phyloP scores from a whole-genome alignment of 495 filamentous ascomycete genomes.

The Neurospora sp. region DNA sequence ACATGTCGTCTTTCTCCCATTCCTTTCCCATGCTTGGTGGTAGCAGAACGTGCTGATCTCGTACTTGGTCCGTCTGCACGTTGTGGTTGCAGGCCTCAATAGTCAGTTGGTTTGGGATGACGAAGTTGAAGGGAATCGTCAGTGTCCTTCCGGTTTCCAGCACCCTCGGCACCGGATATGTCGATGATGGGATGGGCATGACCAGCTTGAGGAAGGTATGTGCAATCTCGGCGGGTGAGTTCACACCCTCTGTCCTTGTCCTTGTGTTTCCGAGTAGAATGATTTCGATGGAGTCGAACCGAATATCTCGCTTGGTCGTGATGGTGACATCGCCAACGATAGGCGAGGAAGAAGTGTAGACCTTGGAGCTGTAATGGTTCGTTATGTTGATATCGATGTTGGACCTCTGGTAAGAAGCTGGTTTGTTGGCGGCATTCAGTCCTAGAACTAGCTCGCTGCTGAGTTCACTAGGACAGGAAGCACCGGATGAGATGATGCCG shows the following conservation, averaged over 20 bases:
- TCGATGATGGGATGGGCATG: constrained; percentile 63
- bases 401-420: constrained; percentile 18
- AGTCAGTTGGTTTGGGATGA: constrained; percentile 65
- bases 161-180: constrained; percentile 61
- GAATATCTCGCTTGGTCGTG: constrained; percentile 48
- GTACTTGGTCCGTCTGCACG: constrained; percentile 44
- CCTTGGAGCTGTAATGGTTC: constrained; percentile 36
- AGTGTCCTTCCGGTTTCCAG: constrained; percentile 58
- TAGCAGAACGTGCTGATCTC: constrained; percentile 63
- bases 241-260: constrained; percentile 32
- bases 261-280: constrained; percentile 58
- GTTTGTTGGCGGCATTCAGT: background rate
- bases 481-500: background rate
- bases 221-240: constrained; percentile 31
- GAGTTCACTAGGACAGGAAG: constrained; percentile 2
- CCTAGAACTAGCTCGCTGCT: constrained; percentile 2
- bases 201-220: constrained; percentile 68
- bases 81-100: constrained; percentile 41
- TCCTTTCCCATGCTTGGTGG: constrained; percentile 71
- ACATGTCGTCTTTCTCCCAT: constrained; percentile 63
- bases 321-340: constrained; percentile 44
- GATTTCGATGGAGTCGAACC: constrained; percentile 76
- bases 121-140: constrained; percentile 78
- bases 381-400: constrained; percentile 35
- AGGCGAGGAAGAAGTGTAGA: constrained; percentile 40